Evolutionary conservation across 2,329 filamentous ascomycete species (phyloP).

Genomic region (Byssothecium circinans): DNA sequence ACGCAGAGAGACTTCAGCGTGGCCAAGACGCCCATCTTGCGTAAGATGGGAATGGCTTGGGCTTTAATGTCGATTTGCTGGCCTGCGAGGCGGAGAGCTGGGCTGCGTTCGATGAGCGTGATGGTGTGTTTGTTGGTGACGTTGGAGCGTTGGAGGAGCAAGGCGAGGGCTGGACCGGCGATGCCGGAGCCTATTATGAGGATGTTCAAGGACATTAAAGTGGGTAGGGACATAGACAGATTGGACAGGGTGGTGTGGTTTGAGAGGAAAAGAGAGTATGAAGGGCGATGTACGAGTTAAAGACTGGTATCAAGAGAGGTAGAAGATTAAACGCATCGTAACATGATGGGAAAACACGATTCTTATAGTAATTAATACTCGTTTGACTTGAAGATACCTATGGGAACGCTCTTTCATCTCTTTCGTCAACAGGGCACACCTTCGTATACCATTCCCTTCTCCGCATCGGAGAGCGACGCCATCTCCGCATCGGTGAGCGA

Average conservation of each 20-base stretch:
- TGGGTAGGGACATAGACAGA: neutral
- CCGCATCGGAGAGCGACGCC: neutral
- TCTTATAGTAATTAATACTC: too few species aligned
- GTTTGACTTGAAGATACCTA: neutral
- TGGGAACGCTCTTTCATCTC: too few species aligned
- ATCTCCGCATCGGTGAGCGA: neutral
- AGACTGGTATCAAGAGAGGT: neutral
- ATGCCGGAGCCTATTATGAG: conserved; percentile 35
- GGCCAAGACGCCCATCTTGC: conserved; percentile 44
- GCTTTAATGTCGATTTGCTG: conserved; percentile 52
- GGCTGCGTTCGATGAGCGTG: conserved; percentile 48
- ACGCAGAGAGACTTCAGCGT: conserved; percentile 37
- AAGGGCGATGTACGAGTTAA: too few species aligned
- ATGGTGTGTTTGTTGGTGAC: conserved; percentile 26
- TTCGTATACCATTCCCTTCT: too few species aligned
- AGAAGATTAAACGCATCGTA: too few species aligned
- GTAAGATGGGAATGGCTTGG: conserved; percentile 45
- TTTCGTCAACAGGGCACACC: too few species aligned
- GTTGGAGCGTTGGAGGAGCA: conserved; percentile 51
- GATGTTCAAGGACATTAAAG: conserved; percentile 26
- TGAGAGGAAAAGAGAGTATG: too few species aligned
- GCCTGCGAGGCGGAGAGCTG: conserved; percentile 48
- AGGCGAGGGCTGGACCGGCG: conserved; percentile 48
- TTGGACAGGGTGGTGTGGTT: neutral
- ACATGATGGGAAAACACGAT: too few species aligned